Conservation (phyloP, 2,329 filamentous ascomycete species). For the Atkinsonella hypoxylon region DNA sequence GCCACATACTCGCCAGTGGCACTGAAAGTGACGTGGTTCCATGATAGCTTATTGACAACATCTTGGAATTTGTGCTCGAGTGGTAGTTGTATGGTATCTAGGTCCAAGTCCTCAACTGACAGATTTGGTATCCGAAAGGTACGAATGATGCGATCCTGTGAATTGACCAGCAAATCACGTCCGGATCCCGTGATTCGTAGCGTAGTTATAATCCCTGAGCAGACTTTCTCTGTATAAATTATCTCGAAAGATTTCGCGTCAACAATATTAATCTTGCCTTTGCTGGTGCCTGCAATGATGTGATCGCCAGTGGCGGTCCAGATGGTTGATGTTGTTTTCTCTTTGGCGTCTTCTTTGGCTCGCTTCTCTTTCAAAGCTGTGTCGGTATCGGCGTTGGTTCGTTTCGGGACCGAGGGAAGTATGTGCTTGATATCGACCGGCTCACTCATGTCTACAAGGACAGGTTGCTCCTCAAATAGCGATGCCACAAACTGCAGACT, state of each 20-base stretch:
- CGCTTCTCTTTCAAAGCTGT: slow-evolving; percentile 67
- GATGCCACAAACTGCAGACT: slow-evolving; percentile 81
- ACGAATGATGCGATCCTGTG: slow-evolving; percentile 86
- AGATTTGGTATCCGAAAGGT: slow-evolving; percentile 83
- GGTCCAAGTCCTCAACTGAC: slow-evolving; percentile 55
- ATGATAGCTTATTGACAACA: slow-evolving; percentile 84
- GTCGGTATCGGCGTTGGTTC: slow-evolving; percentile 58
- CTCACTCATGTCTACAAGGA: slow-evolving; percentile 70
- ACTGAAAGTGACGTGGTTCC: slow-evolving; percentile 96
- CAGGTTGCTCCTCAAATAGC: slow-evolving; percentile 84
- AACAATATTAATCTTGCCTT: slow-evolving; percentile 93
- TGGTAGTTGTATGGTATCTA: slow-evolving; percentile 76
- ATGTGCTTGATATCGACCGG: slow-evolving; percentile 60
- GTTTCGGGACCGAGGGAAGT: slow-evolving; percentile 71
- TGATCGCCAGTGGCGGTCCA: slow-evolving; percentile 80
- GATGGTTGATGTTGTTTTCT: slow-evolving; percentile 85
- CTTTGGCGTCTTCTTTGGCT: slow-evolving; percentile 82
- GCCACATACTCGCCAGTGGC: slow-evolving; percentile 91
- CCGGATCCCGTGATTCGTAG: slow-evolving; percentile 74
- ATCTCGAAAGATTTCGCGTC: slow-evolving; percentile 69
- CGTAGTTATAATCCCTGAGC: slow-evolving; percentile 76
- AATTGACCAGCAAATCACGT: slow-evolving; percentile 80
- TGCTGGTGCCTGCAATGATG: slow-evolving; percentile 85
- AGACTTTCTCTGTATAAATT: slow-evolving; percentile 82
- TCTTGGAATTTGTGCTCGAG: slow-evolving; percentile 98